Conservation (phyloP, 2,329 filamentous ascomycete species). For the Arthrobotrys entomopaga region DNA sequence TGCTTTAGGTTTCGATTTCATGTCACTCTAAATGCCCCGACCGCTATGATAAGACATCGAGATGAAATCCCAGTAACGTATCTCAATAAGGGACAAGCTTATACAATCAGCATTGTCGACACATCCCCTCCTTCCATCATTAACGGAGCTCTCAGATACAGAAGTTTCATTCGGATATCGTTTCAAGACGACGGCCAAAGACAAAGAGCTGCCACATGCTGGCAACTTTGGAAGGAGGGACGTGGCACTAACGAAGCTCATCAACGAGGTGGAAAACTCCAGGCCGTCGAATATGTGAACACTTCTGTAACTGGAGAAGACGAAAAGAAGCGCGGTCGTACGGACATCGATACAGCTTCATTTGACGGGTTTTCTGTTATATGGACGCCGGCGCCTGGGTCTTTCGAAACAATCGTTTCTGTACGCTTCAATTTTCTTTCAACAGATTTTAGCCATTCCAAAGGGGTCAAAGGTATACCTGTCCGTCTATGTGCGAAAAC, state of each 20-base stretch:
- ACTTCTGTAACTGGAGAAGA: slow-evolving; percentile 67
- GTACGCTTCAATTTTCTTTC: slow-evolving; percentile 98
- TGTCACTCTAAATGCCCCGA: slow-evolving; percentile 89
- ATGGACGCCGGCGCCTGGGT: slow-evolving; percentile 80
- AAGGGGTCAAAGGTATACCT: slow-evolving; percentile 96
- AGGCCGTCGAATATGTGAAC: slow-evolving; percentile 94
- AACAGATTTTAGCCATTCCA: slow-evolving; percentile 98
- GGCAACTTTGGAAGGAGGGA: slow-evolving; percentile 96
- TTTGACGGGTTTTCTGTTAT: slow-evolving; percentile 94
- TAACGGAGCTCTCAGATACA: slow-evolving; percentile 74
- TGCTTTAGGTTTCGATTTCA: slow-evolving; percentile 80
- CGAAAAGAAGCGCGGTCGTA: slow-evolving; percentile 73
- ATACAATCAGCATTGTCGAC: slow-evolving; percentile 85
- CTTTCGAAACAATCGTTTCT: slow-evolving; percentile 82
- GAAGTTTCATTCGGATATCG: slow-evolving; percentile 92
- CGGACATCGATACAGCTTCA: slow-evolving; percentile 79
- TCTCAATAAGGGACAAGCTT: slow-evolving; percentile 95
- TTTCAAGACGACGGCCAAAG: slow-evolving; percentile 97
- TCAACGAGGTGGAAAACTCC: slow-evolving; percentile 87
- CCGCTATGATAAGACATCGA: slow-evolving; percentile 89
- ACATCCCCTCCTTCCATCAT: slow-evolving; percentile 71
- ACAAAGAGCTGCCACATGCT: slow-evolving; percentile 81
- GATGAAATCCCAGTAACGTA: slow-evolving; percentile 98
- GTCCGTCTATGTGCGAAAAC: slow-evolving; percentile 94
- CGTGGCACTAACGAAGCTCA: slow-evolving; percentile 95